phyloP scores from a whole-genome alignment of 495 filamentous ascomycete species.

The Hamigera avellanea region DNA sequence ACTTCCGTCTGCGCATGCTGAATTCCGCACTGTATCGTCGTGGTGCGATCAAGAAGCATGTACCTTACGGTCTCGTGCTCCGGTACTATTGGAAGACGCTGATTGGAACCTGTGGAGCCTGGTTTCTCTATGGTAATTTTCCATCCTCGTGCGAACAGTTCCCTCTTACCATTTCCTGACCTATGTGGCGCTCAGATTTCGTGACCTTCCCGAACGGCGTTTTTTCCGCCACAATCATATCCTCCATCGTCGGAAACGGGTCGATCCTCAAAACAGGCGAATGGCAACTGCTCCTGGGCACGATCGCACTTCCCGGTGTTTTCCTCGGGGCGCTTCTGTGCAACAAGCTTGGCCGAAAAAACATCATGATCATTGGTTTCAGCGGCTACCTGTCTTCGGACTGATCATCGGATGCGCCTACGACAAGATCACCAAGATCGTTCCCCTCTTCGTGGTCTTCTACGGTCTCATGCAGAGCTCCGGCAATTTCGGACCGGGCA shows the following conservation, averaged over 20 bases:
- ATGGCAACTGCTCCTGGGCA: conserved; percentile 39
- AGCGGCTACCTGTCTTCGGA: conserved; percentile 39
- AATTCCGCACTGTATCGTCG: conserved; percentile 39
- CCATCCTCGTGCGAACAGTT: no score
- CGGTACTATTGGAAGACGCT: conserved; percentile 38
- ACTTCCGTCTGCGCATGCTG: conserved; percentile 41
- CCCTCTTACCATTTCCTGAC: no score
- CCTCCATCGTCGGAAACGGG: conserved; percentile 22
- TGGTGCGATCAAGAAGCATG: conserved; percentile 32
- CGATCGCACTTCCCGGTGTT: conserved; percentile 35
- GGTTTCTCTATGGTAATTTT: conserved; percentile 37
- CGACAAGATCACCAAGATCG: conserved; percentile 34
- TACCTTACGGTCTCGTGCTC: conserved; percentile 33
- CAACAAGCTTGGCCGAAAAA: conserved; percentile 34
- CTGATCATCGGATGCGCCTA: conserved; percentile 40
- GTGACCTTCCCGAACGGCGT: conserved; percentile 38
- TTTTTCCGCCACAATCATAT: conserved; percentile 39
- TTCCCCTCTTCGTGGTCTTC: conserved; percentile 42
- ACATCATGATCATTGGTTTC: conserved; percentile 44
- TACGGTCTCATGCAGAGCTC: conserved; percentile 41
- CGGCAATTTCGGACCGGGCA: conserved; percentile 40
- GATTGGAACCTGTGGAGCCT: conserved; percentile 36
- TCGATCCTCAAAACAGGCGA: conserved; percentile 28
- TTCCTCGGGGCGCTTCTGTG: conserved; percentile 38
- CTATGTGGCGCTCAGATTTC: conserved; percentile 19